Conservation (phyloP, 768 basidiomycete genomes). For the Ramaria rubella region DNA sequence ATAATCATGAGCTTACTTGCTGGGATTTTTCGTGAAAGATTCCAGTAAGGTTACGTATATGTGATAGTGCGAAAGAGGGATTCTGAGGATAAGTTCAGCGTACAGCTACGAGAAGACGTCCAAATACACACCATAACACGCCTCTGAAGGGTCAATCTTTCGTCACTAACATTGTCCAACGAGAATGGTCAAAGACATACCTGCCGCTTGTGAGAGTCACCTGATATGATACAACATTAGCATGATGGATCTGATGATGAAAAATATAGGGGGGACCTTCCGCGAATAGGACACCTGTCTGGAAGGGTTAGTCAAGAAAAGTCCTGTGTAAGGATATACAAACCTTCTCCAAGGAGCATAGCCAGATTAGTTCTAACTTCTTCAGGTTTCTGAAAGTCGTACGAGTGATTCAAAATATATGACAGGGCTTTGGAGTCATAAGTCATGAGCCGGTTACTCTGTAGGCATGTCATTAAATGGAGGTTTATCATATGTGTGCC, state of each 20-base stretch:
- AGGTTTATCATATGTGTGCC: no score
- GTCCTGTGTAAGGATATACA: background rate
- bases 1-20: conserved; percentile 14
- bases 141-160: conserved; percentile 12
- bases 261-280: conserved; percentile 22
- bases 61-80: conserved; percentile 6
- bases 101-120: conserved; percentile 14
- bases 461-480: background rate
- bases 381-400: conserved; percentile 52
- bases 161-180: background rate
- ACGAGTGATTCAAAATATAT: conserved; percentile 53
- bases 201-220: conserved; percentile 35
- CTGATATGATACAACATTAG: conserved; percentile 2
- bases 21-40: conserved; percentile 14
- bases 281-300: conserved; percentile 42
- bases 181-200: conserved; percentile 15
- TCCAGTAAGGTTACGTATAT: background rate
- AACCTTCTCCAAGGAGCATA: conserved; percentile 32
- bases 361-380: conserved; percentile 31
- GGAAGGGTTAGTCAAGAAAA: background rate
- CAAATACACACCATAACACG: conserved; percentile 28
- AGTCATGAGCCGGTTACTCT: conserved; percentile 43
- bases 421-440: conserved; percentile 56
- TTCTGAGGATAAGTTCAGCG: background rate
- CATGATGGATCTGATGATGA: background rate